A percentile compares a stretch with the other conserved stretches of the same genome.
These are phyloP conservation scores for Xylariaceae sp. DNA, from an alignment of 2,329 filamentous ascomycete genomes.

Conservation along the genomic window DNA sequence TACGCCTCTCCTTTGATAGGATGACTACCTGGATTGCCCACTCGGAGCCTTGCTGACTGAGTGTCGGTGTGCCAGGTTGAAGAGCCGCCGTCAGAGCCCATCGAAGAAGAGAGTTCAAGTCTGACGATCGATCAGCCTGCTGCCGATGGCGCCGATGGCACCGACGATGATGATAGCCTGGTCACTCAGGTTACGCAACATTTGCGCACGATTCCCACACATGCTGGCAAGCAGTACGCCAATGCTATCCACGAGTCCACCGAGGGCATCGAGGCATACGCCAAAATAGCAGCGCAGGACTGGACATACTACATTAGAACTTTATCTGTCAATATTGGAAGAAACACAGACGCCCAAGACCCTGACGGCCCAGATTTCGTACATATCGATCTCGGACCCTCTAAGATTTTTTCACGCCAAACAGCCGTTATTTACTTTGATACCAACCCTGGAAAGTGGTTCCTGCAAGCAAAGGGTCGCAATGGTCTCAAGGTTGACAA, in stretches of 20 bases:
- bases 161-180: constrained; percentile 60
- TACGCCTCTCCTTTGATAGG: constrained; percentile 38
- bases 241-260: constrained; percentile 68
- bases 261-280: constrained; percentile 74
- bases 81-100: constrained; percentile 49
- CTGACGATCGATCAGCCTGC: constrained; percentile 35
- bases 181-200: constrained; percentile 62
- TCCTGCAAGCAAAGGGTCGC: constrained; percentile 84
- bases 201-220: constrained; percentile 54
- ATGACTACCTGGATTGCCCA: constrained; percentile 13
- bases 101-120: constrained; percentile 45
- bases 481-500: constrained; percentile 91
- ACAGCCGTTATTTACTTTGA: constrained; percentile 80
- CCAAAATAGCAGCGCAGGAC: constrained; percentile 79
- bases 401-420: constrained; percentile 79
- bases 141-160: constrained; percentile 27
- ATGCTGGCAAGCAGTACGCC: constrained; percentile 66
- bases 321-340: constrained; percentile 76
- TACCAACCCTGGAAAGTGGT: constrained; percentile 74
- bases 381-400: constrained; percentile 87
- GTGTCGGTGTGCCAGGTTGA: constrained; percentile 43
- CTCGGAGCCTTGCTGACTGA: constrained; percentile 17
- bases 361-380: constrained; percentile 60
- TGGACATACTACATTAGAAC: constrained; percentile 86
- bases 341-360: constrained; percentile 62